phyloP scores from a whole-genome alignment of 2,329 filamentous ascomycete genomes.

The Chaetomium olivaceum region DNA sequence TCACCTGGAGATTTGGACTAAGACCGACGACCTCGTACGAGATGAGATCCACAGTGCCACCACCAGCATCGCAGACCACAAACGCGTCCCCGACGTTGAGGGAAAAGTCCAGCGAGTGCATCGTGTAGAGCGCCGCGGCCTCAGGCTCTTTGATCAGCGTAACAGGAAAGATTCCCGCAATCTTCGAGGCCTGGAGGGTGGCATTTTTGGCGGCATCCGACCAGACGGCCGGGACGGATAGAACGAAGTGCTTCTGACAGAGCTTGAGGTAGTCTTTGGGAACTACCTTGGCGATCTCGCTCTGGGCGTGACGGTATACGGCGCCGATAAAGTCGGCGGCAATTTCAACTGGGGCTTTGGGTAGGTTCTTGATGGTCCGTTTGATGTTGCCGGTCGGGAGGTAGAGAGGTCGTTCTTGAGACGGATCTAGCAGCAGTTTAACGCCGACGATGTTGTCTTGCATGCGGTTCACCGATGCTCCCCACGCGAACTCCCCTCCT shows the following conservation, averaged over 20 bases:
- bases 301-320: slow-evolving; percentile 6
- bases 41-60: slow-evolving; percentile 2
- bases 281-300: slow-evolving; percentile 1
- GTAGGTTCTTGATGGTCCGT: slow-evolving; percentile 7
- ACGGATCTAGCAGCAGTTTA: slow-evolving; percentile 1
- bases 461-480: slow-evolving; percentile 5
- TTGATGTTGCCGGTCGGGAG: slow-evolving; percentile 1
- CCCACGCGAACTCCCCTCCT: background rate
- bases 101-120: slow-evolving; percentile 1
- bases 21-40: slow-evolving; percentile 3
- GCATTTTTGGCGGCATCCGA: slow-evolving; percentile 3
- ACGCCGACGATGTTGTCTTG: slow-evolving; percentile 6
- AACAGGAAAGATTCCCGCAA: slow-evolving; percentile 1
- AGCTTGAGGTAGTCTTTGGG: slow-evolving; percentile 5
- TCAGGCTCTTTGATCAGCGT: slow-evolving; percentile 6
- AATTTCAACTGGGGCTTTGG: background rate
- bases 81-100: slow-evolving; percentile 5
- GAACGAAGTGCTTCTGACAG: slow-evolving; percentile 8
- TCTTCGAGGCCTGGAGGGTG: slow-evolving; percentile 1
- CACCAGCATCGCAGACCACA: slow-evolving; percentile 5
- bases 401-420: background rate
- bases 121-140: slow-evolving; percentile 5
- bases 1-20: background rate
- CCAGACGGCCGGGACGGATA: slow-evolving; percentile 4
- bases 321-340: slow-evolving; percentile 6